These are phyloP conservation scores for Pleurostoma richardsiae DNA, from an alignment of 2,329 filamentous ascomycete genomes.

Conservation along the genomic window DNA sequence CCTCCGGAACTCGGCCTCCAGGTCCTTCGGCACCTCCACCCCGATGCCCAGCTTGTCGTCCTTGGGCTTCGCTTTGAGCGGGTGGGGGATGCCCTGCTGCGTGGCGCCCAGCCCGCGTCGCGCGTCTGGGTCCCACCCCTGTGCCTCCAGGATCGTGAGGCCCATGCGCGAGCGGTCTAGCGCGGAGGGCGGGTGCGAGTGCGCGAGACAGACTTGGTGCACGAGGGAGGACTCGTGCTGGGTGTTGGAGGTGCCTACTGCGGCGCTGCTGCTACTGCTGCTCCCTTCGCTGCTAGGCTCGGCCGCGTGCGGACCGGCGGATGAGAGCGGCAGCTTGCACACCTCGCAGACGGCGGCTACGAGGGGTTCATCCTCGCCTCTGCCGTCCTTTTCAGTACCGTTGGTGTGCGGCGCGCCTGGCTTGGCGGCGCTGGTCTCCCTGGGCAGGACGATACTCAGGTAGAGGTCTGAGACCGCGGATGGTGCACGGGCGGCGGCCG, in stretches of 20 bases:
- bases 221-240: constrained; percentile 59
- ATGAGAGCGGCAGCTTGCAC: constrained; percentile 51
- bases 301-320: constrained; percentile 3
- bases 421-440: constrained; percentile 15
- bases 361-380: constrained; percentile 4
- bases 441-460: constrained; percentile 59
- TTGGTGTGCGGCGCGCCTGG: constrained; percentile 8
- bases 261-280: constrained; percentile 14
- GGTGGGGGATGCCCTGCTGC: constrained; percentile 69
- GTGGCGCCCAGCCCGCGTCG: constrained; percentile 65
- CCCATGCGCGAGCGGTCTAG: constrained; percentile 68
- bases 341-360: constrained; percentile 42
- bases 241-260: constrained; percentile 6
- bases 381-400: constrained; percentile 6
- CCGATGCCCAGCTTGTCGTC: constrained; percentile 73
- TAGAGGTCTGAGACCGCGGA: constrained; percentile 54
- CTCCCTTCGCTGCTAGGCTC: constrained; percentile 1
- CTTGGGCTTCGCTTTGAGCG: constrained; percentile 69
- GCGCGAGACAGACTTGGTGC: constrained; percentile 65
- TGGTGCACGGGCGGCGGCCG: constrained; percentile 7
- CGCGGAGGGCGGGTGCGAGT: constrained; percentile 68
- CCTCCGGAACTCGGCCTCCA: constrained; percentile 23
- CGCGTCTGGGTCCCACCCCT: constrained; percentile 72
- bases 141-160: constrained; percentile 56
- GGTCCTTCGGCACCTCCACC: constrained; percentile 33